Percentiles rank a stretch among this genome's conserved stretches.
Conservation (phyloP, 352 stramenopile species). For the Globisporangium paroecandrum region DNA sequence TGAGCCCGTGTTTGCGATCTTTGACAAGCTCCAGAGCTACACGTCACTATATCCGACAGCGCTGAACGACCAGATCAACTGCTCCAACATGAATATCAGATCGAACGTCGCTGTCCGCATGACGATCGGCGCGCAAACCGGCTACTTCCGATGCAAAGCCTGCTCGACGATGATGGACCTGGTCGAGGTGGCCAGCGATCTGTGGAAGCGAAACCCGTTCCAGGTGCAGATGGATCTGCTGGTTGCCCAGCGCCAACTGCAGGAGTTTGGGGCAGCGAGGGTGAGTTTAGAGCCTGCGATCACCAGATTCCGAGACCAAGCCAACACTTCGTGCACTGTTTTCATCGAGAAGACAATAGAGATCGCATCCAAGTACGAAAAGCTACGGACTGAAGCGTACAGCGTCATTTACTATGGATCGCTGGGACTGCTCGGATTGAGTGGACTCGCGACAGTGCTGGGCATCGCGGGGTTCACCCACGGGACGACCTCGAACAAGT, state of each 20-base stretch:
- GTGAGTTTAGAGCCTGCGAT: constrained; percentile 29
- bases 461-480: constrained; percentile 26
- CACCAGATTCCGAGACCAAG: constrained; percentile 24
- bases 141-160: constrained; percentile 64
- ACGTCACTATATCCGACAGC: constrained; percentile 52
- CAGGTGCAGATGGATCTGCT: constrained; percentile 57
- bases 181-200: constrained; percentile 27
- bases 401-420: constrained; percentile 31
- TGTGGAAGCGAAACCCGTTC: constrained; percentile 44
- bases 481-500: constrained; percentile 41
- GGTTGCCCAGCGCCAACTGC: constrained; percentile 36
- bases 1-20: constrained; percentile 37
- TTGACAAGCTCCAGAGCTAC: constrained; percentile 32
- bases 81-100: constrained; percentile 43
- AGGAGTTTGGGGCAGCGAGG: constrained; percentile 27
- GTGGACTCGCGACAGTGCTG: constrained; percentile 27
- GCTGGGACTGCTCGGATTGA: constrained; percentile 29
- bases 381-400: constrained; percentile 26
- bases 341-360: constrained; percentile 15
- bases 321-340: constrained; percentile 25
- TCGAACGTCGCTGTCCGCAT: constrained; percentile 46
- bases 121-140: constrained; percentile 43
- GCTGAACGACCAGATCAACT: constrained; percentile 30
- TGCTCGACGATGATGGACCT: constrained; percentile 38
- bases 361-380: constrained; percentile 26